phyloP scores from a whole-genome alignment of 306 rosid genomes.

The Bauhinia variegata region DNA sequence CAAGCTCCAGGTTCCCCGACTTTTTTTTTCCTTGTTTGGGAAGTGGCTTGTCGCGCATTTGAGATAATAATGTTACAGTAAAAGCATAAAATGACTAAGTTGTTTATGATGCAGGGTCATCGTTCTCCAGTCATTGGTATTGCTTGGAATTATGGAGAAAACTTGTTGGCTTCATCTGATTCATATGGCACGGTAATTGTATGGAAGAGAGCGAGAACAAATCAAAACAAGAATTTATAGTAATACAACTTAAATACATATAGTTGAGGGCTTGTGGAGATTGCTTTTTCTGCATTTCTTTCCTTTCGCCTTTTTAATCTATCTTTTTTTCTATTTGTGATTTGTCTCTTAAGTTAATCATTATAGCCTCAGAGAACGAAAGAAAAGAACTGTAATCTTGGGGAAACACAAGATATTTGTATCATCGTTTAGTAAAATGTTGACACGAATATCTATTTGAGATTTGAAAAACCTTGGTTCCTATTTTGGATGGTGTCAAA shows the following conservation, averaged over 20 bases:
- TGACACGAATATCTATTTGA: too few relatives aligned
- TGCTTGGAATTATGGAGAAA: slow-evolving; percentile 96
- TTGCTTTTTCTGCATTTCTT: too few relatives aligned
- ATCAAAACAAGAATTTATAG: slow-evolving; percentile 44
- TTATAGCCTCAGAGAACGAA: too few relatives aligned
- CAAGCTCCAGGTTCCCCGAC: slow-evolving; percentile 98
- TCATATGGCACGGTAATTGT: slow-evolving; percentile 86
- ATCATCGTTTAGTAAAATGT: too few relatives aligned
- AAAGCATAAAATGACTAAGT: slow-evolving; percentile 32
- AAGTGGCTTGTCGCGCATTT: not conserved
- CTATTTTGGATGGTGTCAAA: too few relatives aligned
- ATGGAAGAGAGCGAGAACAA: slow-evolving; percentile 88
- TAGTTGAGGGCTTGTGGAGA: slow-evolving; percentile 24
- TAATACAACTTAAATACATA: slow-evolving; percentile 9
- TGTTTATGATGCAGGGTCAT: slow-evolving; percentile 76
- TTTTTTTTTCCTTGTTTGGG: not conserved
- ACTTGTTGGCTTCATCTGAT: slow-evolving; percentile 92
- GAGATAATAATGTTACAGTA: slow-evolving; percentile 1
- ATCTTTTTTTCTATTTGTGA: too few relatives aligned
- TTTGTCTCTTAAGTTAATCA: too few relatives aligned
- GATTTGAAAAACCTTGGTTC: too few relatives aligned
- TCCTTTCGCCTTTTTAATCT: not conserved
- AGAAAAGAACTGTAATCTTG: too few relatives aligned
- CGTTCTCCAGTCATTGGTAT: slow-evolving; percentile 85
- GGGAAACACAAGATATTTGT: too few relatives aligned